Conservation (phyloP, 2,329 filamentous ascomycete genomes). For the Trichothecium roseum region DNA sequence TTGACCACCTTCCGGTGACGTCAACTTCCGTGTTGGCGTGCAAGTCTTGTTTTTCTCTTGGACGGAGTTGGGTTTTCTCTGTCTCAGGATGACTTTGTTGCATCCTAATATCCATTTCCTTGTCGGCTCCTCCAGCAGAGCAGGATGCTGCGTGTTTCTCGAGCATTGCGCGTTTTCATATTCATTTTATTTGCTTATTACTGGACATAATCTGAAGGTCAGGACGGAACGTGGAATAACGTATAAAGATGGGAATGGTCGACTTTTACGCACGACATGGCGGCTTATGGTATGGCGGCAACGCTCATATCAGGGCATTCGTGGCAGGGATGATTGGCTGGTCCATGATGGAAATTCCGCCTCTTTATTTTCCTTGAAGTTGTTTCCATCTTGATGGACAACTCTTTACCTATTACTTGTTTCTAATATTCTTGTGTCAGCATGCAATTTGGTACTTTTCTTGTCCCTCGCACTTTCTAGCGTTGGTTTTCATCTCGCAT, state of each 20-base stretch:
- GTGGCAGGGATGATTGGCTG: slow-evolving; percentile 34
- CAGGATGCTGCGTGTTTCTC: slow-evolving; percentile 18
- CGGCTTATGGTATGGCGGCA: slow-evolving; percentile 10
- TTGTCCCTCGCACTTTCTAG: slow-evolving; percentile 9
- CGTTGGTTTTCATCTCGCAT: neutral
- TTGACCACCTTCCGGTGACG: slow-evolving; percentile 4
- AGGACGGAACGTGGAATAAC: neutral
- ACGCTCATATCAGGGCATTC: slow-evolving; percentile 34
- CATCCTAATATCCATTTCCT: slow-evolving; percentile 16
- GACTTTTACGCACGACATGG: neutral
- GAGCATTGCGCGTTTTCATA: slow-evolving; percentile 12
- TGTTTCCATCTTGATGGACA: slow-evolving; percentile 14
- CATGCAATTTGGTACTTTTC: slow-evolving; percentile 26
- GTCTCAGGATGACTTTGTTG: slow-evolving; percentile 15
- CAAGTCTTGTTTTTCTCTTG: slow-evolving; percentile 8
- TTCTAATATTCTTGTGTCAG: slow-evolving; percentile 21
- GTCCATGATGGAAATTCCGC: slow-evolving; percentile 35
- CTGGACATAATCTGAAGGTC: slow-evolving; percentile 2
- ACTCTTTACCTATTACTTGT: slow-evolving; percentile 27
- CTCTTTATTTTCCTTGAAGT: slow-evolving; percentile 20
- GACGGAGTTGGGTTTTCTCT: slow-evolving; percentile 8
- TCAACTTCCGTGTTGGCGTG: neutral
- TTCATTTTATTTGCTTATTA: slow-evolving; percentile 5
- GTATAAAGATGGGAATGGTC: neutral
- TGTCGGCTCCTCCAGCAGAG: slow-evolving; percentile 24